Percentiles rank a stretch among this genome's conserved stretches.
Conservation (phyloP, 1,139 yeast species). For the Taphrina sp. region DNA sequence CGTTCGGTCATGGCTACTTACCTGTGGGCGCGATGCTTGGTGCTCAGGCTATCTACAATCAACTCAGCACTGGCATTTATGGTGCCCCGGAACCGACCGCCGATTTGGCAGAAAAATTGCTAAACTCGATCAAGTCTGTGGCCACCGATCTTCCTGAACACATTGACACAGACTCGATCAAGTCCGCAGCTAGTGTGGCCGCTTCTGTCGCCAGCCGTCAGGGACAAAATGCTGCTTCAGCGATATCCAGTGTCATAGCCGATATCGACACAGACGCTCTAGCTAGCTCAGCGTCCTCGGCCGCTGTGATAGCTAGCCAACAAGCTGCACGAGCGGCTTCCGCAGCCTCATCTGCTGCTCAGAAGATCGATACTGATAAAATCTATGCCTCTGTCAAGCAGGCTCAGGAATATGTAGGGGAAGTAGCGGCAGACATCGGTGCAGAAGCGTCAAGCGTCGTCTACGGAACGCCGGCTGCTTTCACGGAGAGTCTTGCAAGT, state of each 20-base stretch:
- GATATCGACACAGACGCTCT: slow-evolving; percentile 22
- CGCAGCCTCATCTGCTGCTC: slow-evolving; percentile 9
- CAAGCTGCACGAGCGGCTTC: slow-evolving; percentile 29
- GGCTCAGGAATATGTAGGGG: slow-evolving; percentile 10
- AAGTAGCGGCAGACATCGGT: slow-evolving; percentile 14
- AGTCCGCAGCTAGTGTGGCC: slow-evolving; percentile 3
- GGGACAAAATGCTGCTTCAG: slow-evolving; percentile 17
- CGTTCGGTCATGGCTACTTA: slow-evolving; percentile 20
- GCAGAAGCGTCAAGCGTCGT: slow-evolving; percentile 23
- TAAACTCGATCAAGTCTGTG: slow-evolving; percentile 8
- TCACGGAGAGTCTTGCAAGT: slow-evolving; percentile 21
- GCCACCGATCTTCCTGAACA: slow-evolving; percentile 13
- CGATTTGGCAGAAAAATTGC: slow-evolving; percentile 7
- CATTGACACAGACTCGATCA: neutral
- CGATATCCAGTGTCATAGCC: slow-evolving; percentile 11
- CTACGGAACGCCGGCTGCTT: slow-evolving; percentile 12
- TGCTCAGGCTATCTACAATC: slow-evolving; percentile 29
- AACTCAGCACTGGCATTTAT: slow-evolving; percentile 13
- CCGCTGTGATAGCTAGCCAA: slow-evolving; percentile 12
- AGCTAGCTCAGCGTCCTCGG: slow-evolving; percentile 20
- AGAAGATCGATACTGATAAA: slow-evolving; percentile 15
- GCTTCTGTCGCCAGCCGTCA: slow-evolving; percentile 22
- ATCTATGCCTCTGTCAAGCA: neutral
- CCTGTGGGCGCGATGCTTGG: slow-evolving; percentile 27
- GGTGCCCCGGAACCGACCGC: slow-evolving; percentile 21